Evolutionary conservation across 2,329 filamentous ascomycete genomes (phyloP).

Genomic region (Drechslerella coelobrocha): DNA sequence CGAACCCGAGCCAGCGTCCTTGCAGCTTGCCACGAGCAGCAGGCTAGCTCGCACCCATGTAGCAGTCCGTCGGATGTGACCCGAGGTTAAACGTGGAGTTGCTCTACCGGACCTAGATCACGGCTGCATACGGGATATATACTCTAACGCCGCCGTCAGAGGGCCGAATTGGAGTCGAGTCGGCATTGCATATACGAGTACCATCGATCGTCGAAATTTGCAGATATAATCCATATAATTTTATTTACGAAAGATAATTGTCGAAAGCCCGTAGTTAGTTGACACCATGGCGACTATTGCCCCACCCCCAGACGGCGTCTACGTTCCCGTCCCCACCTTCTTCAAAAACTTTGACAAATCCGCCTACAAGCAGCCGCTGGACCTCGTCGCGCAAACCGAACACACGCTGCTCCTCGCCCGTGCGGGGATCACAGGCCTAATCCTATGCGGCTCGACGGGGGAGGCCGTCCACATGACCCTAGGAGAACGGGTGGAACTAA

Average conservation of each 20-base stretch:
- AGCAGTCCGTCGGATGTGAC: background rate
- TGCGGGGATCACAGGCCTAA: slow-evolving; percentile 68
- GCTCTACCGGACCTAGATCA: background rate
- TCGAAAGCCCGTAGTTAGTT: no score
- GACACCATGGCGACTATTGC: slow-evolving; percentile 50
- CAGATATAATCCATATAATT: no score
- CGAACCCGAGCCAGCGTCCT: background rate
- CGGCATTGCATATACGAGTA: no score
- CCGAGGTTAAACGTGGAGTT: background rate
- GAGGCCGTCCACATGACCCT: slow-evolving; percentile 69
- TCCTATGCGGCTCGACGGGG: slow-evolving; percentile 70
- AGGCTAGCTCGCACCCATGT: background rate
- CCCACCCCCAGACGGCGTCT: slow-evolving; percentile 65
- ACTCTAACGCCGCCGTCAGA: no score
- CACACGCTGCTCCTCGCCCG: slow-evolving; percentile 69
- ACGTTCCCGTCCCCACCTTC: slow-evolving; percentile 70
- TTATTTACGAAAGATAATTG: no score
- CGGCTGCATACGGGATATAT: background rate
- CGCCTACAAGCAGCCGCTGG: slow-evolving; percentile 63
- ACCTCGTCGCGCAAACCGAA: slow-evolving; percentile 66
- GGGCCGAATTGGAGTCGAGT: no score
- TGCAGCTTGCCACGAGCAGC: no score
- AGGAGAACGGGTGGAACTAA: slow-evolving; percentile 65
- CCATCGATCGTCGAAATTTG: no score
- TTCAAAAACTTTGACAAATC: slow-evolving; percentile 62